These are phyloP conservation scores for Tetraselmis chui DNA, from an alignment of 139 green algal species.

Conservation along the genomic window DNA sequence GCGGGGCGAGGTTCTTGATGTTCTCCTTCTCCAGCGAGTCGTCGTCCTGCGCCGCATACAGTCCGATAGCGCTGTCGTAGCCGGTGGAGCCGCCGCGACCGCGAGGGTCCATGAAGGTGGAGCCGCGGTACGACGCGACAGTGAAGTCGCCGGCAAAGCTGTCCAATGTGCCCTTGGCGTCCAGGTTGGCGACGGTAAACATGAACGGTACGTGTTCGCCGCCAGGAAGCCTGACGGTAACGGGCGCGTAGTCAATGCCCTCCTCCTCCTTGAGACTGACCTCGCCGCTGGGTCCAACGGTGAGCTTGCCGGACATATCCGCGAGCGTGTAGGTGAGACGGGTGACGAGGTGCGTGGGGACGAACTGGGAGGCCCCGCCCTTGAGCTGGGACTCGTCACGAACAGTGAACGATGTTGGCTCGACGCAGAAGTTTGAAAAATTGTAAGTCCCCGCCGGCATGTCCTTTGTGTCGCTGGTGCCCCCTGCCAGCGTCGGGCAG, in stretches of 20 bases:
- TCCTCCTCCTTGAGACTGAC: constrained; percentile 46
- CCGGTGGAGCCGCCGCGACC: constrained; percentile 47
- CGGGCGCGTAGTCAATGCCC: constrained; percentile 54
- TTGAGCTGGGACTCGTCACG: constrained; percentile 13
- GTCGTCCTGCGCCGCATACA: constrained; percentile 32
- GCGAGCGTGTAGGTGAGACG: constrained; percentile 58
- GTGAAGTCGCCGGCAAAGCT: constrained; percentile 43
- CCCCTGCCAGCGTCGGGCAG: constrained; percentile 37
- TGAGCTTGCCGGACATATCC: constrained; percentile 21
- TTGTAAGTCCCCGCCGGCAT: too few species aligned
- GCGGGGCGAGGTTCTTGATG: constrained; percentile 35
- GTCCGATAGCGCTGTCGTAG: constrained; percentile 51
- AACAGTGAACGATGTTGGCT: too few species aligned
- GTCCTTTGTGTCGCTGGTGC: too few species aligned
- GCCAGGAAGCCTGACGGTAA: constrained; percentile 48
- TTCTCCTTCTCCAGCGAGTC: constrained; percentile 53
- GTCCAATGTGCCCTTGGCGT: constrained; percentile 25
- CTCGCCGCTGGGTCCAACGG: constrained; percentile 31
- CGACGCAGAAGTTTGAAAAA: too few species aligned
- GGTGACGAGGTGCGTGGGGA: constrained; percentile 51
- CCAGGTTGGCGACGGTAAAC: constrained; percentile 53
- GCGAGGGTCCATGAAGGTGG: constrained; percentile 61
- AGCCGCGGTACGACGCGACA: constrained; percentile 54
- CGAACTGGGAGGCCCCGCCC: constrained; percentile 24
- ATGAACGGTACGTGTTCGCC: constrained; percentile 56